Evolutionary conservation across 441 rosid genomes (phyloP).

Genomic region (Croton setiger): DNA sequence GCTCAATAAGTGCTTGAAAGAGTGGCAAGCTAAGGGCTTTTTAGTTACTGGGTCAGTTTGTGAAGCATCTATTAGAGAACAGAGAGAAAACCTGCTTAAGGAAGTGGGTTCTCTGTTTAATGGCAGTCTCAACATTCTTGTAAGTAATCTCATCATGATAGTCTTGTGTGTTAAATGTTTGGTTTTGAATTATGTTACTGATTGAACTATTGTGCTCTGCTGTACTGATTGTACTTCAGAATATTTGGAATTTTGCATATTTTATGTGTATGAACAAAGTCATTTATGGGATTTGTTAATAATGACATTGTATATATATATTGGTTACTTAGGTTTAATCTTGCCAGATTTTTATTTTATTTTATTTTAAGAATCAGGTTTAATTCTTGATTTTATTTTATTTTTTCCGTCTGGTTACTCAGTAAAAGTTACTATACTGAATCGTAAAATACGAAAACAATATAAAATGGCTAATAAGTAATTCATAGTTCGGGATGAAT

Average conservation of each 20-base stretch:
- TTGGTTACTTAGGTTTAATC: slow-evolving; percentile 2
- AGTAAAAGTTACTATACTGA: not conserved
- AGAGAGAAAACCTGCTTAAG: slow-evolving; percentile 24
- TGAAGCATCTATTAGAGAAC: slow-evolving; percentile 23
- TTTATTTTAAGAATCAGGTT: not conserved
- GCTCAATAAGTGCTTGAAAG: slow-evolving; percentile 23
- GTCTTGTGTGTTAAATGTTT: not conserved
- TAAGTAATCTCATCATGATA: slow-evolving; percentile 13
- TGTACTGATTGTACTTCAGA: not conserved
- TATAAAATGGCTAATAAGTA: too few species aligned
- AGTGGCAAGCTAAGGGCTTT: slow-evolving; percentile 27
- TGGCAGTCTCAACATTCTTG: slow-evolving; percentile 30
- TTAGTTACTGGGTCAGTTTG: slow-evolving; percentile 29
- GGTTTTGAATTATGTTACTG: not conserved
- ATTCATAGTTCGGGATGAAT: too few species aligned
- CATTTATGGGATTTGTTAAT: not conserved
- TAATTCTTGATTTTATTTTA: not conserved
- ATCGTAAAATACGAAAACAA: too few species aligned
- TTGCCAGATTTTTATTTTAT: not conserved
- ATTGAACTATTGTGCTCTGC: not conserved
- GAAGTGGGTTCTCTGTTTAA: slow-evolving; percentile 22
- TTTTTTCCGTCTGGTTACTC: not conserved
- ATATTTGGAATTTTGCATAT: not conserved
- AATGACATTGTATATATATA: not conserved
- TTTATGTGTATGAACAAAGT: not conserved